Evolutionary conservation across 768 basidiomycete genomes (phyloP).

Genomic region (Butyriboletus loyo): DNA sequence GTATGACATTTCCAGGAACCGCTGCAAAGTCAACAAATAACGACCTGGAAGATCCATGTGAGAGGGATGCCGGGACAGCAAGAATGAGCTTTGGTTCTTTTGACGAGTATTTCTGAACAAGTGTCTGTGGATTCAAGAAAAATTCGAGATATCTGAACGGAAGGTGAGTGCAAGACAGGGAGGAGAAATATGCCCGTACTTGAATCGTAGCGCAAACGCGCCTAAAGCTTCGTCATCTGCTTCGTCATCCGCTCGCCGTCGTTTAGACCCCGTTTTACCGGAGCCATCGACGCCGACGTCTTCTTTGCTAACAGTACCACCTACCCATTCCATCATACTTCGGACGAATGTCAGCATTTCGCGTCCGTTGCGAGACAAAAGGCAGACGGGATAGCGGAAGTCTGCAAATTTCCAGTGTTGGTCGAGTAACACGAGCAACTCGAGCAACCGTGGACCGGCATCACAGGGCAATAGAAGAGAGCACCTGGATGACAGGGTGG

Average conservation of each 20-base stretch:
- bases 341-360: slow-evolving; percentile 94
- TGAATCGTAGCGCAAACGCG: slow-evolving; percentile 84
- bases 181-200: slow-evolving; percentile 45
- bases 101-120: slow-evolving; percentile 79
- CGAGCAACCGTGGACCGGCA: slow-evolving; percentile 90
- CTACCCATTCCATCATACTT: slow-evolving; percentile 99
- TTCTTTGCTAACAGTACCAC: slow-evolving; percentile 90
- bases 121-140: slow-evolving; percentile 77
- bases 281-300: slow-evolving; percentile 81
- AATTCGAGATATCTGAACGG: slow-evolving; percentile 82
- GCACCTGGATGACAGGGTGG: slow-evolving; percentile 74
- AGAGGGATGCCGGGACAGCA: slow-evolving; percentile 88
- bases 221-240: slow-evolving; percentile 82
- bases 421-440: slow-evolving; percentile 92
- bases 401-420: slow-evolving; percentile 95
- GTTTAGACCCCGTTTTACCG: slow-evolving; percentile 48
- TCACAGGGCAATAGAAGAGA: slow-evolving; percentile 92
- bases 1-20: slow-evolving; percentile 78
- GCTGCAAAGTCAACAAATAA: slow-evolving; percentile 86
- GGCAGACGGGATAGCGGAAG: slow-evolving; percentile 83
- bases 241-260: slow-evolving; percentile 62
- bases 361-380: slow-evolving; percentile 85
- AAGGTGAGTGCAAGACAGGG: background rate
- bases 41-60: slow-evolving; percentile 85
- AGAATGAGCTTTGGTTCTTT: slow-evolving; percentile 91